Percentiles rank a stretch among this genome's conserved stretches.
These are phyloP conservation scores for Pichia inconspicua DNA, from an alignment of 1,139 yeast species.

Conservation along the genomic window DNA sequence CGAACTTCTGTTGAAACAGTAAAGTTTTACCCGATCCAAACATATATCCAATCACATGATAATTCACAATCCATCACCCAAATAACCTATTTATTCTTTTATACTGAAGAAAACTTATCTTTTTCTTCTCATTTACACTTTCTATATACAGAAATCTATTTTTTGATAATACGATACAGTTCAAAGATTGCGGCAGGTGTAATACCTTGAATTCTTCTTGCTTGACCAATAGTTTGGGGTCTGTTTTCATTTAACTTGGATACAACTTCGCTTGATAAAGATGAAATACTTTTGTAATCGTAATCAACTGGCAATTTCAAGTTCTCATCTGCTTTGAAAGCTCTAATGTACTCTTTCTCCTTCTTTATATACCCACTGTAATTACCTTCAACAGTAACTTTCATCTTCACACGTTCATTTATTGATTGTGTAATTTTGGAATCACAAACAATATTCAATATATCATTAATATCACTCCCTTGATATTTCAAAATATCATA, in stretches of 20 bases:
- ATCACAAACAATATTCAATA: constrained; percentile 32
- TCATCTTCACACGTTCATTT: constrained; percentile 48
- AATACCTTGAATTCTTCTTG: constrained; percentile 86
- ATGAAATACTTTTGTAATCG: constrained; percentile 46
- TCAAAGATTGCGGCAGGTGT: constrained; percentile 82
- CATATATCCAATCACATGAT: neutral
- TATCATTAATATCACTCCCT: constrained; percentile 26
- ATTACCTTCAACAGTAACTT: constrained; percentile 70
- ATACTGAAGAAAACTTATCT: neutral
- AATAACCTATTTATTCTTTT: neutral
- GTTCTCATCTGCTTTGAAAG: constrained; percentile 78
- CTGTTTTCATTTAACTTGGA: constrained; percentile 62
- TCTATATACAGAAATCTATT: constrained; percentile 1
- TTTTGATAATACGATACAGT: constrained; percentile 37
- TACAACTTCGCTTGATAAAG: constrained; percentile 70
- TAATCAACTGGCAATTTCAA: constrained; percentile 57
- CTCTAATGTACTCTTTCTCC: constrained; percentile 62
- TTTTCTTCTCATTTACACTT: neutral
- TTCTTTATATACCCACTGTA: constrained; percentile 75
- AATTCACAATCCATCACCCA: neutral
- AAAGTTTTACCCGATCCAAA: neutral
- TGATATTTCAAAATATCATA: constrained; percentile 47
- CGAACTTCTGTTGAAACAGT: constrained; percentile 17
- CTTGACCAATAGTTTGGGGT: constrained; percentile 91
- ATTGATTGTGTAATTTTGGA: constrained; percentile 26